Conservation (phyloP, 2,329 filamentous ascomycete species). For the Colletotrichum eremochloae region DNA sequence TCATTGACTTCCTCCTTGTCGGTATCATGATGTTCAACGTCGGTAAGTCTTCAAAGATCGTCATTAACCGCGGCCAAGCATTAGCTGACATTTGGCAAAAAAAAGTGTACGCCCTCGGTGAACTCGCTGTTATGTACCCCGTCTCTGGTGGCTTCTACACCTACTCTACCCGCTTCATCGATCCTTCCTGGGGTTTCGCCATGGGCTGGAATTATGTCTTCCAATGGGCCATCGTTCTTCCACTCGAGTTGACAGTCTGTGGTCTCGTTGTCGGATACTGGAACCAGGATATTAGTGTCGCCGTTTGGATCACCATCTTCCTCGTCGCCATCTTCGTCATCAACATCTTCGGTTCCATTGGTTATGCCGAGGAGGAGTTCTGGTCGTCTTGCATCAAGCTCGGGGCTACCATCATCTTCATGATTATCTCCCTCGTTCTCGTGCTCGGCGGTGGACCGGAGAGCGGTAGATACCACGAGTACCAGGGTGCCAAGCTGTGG, state of each 20-base stretch:
- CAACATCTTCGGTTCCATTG: slow-evolving; percentile 68
- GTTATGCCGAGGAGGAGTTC: slow-evolving; percentile 70
- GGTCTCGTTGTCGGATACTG: slow-evolving; percentile 66
- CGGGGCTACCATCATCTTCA: slow-evolving; percentile 69
- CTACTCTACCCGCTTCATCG: slow-evolving; percentile 72
- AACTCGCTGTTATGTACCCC: slow-evolving; percentile 72
- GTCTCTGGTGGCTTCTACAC: slow-evolving; percentile 74
- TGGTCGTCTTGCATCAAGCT: slow-evolving; percentile 68
- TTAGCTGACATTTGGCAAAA: neutral
- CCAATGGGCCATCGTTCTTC: slow-evolving; percentile 64
- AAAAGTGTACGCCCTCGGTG: slow-evolving; percentile 69
- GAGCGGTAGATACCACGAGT: slow-evolving; percentile 55
- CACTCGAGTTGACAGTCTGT: slow-evolving; percentile 65
- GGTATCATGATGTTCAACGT: slow-evolving; percentile 74
- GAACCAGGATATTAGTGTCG: slow-evolving; percentile 59
- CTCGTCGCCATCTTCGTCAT: slow-evolving; percentile 61
- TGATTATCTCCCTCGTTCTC: slow-evolving; percentile 71
- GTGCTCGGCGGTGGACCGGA: slow-evolving; percentile 69
- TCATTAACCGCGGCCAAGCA: fast-evolving
- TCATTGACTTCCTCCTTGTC: slow-evolving; percentile 67
- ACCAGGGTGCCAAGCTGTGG: slow-evolving; percentile 59
- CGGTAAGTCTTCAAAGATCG: slow-evolving; percentile 9
- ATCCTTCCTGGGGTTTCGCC: slow-evolving; percentile 70
- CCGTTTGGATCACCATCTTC: slow-evolving; percentile 68
- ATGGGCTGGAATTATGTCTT: slow-evolving; percentile 67